These are phyloP conservation scores for Claviceps pusilla DNA, from an alignment of 2,329 filamentous ascomycete species.

Conservation along the genomic window DNA sequence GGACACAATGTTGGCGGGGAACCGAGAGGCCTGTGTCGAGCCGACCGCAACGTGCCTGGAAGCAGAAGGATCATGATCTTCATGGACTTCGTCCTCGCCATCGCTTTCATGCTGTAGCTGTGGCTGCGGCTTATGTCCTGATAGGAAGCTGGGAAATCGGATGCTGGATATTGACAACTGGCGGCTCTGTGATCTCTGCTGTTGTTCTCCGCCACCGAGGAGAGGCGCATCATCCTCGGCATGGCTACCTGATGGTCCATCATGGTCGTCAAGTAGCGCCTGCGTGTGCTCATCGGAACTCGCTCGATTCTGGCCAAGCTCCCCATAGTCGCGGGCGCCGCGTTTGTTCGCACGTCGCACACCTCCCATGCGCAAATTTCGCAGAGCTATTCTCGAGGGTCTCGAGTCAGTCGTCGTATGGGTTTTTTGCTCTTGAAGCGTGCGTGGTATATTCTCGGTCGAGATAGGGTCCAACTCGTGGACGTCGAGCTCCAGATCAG, in stretches of 20 bases:
- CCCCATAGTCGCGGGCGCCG: slow-evolving; percentile 40
- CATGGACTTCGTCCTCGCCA: slow-evolving; percentile 25
- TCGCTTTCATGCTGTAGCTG: slow-evolving; percentile 14
- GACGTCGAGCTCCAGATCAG: slow-evolving; percentile 57
- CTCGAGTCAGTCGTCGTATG: slow-evolving; percentile 29
- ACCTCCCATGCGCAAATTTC: slow-evolving; percentile 53
- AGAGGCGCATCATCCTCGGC: slow-evolving; percentile 61
- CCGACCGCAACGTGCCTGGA: slow-evolving; percentile 66
- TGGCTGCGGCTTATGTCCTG: slow-evolving; percentile 11
- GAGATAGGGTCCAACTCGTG: slow-evolving; percentile 60
- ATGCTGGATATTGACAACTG: slow-evolving; percentile 32
- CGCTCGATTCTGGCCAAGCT: slow-evolving; percentile 41
- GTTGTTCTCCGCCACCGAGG: slow-evolving; percentile 30
- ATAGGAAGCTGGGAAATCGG: slow-evolving; percentile 54
- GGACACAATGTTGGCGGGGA: slow-evolving; percentile 80
- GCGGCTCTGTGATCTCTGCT: slow-evolving; percentile 13
- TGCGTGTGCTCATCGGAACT: slow-evolving; percentile 51
- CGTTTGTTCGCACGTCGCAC: slow-evolving; percentile 41
- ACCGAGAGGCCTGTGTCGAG: slow-evolving; percentile 55
- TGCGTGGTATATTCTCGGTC: slow-evolving; percentile 19
- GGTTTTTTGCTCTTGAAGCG: slow-evolving; percentile 14
- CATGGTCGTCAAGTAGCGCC: slow-evolving; percentile 49
- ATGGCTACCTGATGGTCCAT: slow-evolving; percentile 42
- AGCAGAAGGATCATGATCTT: slow-evolving; percentile 49
- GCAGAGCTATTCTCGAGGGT: slow-evolving; percentile 51